Conservation (phyloP, 306 rosid species). For the Delonix regia region DNA sequence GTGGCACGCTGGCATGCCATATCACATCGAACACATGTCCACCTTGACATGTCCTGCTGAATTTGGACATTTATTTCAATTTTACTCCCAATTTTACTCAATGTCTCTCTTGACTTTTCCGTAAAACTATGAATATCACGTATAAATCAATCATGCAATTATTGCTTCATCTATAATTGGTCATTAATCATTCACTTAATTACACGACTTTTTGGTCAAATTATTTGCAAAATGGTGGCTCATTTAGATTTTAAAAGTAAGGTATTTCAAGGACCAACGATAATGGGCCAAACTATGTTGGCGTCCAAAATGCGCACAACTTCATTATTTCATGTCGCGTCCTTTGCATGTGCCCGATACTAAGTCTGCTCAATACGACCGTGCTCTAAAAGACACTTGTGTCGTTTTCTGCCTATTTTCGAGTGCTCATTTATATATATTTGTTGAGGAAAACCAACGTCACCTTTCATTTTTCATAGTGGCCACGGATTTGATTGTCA, state of each 20-base stretch:
- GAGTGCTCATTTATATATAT: too few species aligned
- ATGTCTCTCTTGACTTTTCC: background rate
- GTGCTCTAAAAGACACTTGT: constrained; percentile 6
- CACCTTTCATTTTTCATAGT: background rate
- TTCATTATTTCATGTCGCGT: background rate
- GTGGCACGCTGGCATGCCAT: constrained; percentile 20
- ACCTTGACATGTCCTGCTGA: constrained; percentile 2
- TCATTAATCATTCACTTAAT: too few species aligned
- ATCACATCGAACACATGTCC: background rate
- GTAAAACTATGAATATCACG: background rate
- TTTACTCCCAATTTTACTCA: background rate
- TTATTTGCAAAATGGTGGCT: too few species aligned
- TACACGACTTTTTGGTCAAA: too few species aligned
- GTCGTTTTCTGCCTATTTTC: background rate
- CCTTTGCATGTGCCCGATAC: constrained; percentile 6
- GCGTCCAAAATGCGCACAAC: background rate
- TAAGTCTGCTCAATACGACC: constrained; percentile 19
- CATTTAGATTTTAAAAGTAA: background rate
- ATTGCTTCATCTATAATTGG: background rate
- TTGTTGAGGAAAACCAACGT: background rate
- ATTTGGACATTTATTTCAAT: background rate
- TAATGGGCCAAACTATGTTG: background rate
- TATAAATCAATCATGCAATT: background rate
- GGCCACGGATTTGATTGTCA: background rate
- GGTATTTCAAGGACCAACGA: background rate